Conservation (phyloP, 345 rosid genomes). For the Populus davidiana region DNA sequence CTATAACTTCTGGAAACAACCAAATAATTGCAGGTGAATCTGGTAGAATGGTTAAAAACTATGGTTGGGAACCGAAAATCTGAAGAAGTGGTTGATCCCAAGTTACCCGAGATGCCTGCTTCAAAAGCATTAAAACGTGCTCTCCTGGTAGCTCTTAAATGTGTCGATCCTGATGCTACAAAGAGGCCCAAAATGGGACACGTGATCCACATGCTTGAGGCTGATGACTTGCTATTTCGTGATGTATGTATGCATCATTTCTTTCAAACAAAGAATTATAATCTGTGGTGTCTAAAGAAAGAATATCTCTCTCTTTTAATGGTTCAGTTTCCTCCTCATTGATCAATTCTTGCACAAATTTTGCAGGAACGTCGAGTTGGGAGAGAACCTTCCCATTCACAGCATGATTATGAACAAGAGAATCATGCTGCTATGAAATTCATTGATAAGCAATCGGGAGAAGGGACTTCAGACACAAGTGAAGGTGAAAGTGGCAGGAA, state of each 20-base stretch:
- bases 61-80: conserved; percentile 85
- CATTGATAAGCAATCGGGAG: conserved; percentile 26
- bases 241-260: conserved; percentile 64
- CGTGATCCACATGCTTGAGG: conserved; percentile 98
- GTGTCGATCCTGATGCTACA: conserved; percentile 94
- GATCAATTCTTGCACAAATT: background rate
- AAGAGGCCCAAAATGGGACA: conserved; percentile 98
- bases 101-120: conserved; percentile 73
- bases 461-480: conserved; percentile 44
- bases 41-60: conserved; percentile 90
- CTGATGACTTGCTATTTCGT: conserved; percentile 74
- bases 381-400: conserved; percentile 38
- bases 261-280: background rate
- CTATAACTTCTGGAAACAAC: conserved; percentile 8
- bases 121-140: conserved; percentile 88
- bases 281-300: background rate
- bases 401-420: conserved; percentile 23
- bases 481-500: conserved; percentile 41
- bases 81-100: conserved; percentile 87
- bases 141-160: conserved; percentile 76
- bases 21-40: conserved; percentile 60
- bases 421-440: conserved; percentile 23
- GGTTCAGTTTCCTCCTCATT: background rate
- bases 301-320: background rate
- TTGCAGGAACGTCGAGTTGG: conserved; percentile 44